Conservation (phyloP, 1,284 basidiomycete genomes). For the Prillingera fragicola region DNA sequence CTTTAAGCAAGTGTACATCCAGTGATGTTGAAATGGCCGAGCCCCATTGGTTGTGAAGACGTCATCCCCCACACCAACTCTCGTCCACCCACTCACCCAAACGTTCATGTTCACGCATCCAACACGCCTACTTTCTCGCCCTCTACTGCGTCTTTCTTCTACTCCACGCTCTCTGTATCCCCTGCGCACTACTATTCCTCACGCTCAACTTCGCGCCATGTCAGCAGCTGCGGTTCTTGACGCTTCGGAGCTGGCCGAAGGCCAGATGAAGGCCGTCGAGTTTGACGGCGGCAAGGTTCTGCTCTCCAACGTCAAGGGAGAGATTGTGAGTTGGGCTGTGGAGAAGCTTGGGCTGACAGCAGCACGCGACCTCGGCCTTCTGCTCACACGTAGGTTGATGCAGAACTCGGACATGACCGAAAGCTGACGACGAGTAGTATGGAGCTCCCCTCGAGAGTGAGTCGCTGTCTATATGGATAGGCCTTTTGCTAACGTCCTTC, state of each 20-base stretch:
- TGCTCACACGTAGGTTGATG: slow-evolving; percentile 65
- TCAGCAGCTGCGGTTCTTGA: slow-evolving; percentile 38
- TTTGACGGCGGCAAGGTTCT: slow-evolving; percentile 75
- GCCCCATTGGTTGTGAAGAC: too few species aligned
- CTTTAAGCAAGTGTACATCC: too few species aligned
- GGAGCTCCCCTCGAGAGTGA: slow-evolving; percentile 40
- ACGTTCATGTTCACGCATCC: too few species aligned
- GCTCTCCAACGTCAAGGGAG: slow-evolving; percentile 68
- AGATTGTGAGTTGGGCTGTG: slow-evolving; percentile 39
- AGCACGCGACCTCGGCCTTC: slow-evolving; percentile 69
- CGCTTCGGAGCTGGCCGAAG: slow-evolving; percentile 61
- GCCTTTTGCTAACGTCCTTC: slow-evolving; percentile 27
- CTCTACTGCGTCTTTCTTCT: too few species aligned
- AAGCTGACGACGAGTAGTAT: slow-evolving; percentile 29
- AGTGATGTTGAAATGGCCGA: too few species aligned
- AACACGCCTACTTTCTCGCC: too few species aligned
- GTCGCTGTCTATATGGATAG: neutral
- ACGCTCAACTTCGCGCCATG: too few species aligned
- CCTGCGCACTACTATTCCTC: too few species aligned
- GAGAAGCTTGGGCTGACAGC: slow-evolving; percentile 12
- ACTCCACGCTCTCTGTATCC: too few species aligned
- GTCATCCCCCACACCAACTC: too few species aligned
- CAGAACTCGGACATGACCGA: neutral
- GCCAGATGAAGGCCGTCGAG: slow-evolving; percentile 70
- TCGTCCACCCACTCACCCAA: too few species aligned